A percentile compares a stretch with the other conserved stretches of the same genome.
phyloP scores from a whole-genome alignment of 176 grass and related monocot genomes.

The Chrysopogon serrulatus region DNA sequence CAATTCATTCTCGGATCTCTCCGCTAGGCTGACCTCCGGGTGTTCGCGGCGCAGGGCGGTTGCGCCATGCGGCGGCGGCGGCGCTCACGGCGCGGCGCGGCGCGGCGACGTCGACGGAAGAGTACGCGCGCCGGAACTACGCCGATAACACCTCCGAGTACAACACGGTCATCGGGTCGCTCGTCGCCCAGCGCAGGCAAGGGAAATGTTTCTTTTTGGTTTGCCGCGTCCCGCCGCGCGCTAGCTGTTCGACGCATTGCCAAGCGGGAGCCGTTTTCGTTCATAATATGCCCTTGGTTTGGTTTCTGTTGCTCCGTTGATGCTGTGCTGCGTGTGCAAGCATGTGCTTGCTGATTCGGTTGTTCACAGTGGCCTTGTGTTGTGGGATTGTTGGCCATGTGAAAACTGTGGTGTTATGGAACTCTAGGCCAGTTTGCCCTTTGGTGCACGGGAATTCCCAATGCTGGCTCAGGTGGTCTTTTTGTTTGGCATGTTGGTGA shows the following conservation, averaged over 20 bases:
- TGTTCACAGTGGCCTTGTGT: neutral
- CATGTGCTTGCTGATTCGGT: neutral
- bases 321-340: neutral
- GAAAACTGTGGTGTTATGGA: neutral
- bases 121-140: conserved; percentile 84
- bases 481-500: neutral
- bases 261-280: neutral
- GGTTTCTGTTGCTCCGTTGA: neutral
- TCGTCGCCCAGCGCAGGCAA: conserved; percentile 78
- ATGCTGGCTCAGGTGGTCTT: neutral
- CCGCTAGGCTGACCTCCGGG: neutral
- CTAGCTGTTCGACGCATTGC: conserved; percentile 51
- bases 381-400: neutral
- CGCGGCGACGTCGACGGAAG: conserved; percentile 53
- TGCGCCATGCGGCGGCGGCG: conserved; percentile 18
- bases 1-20: neutral
- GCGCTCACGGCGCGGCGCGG: conserved; percentile 19
- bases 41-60: conserved; percentile 27
- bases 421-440: neutral
- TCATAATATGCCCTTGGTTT: neutral
- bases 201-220: neutral
- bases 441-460: neutral
- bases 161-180: conserved; percentile 90
- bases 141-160: conserved; percentile 83
- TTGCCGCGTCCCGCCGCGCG: neutral